Percentiles rank a stretch among this genome's conserved stretches.
phyloP scores from a whole-genome alignment of 805 yeast genomes.

The Limtongia smithiae region DNA sequence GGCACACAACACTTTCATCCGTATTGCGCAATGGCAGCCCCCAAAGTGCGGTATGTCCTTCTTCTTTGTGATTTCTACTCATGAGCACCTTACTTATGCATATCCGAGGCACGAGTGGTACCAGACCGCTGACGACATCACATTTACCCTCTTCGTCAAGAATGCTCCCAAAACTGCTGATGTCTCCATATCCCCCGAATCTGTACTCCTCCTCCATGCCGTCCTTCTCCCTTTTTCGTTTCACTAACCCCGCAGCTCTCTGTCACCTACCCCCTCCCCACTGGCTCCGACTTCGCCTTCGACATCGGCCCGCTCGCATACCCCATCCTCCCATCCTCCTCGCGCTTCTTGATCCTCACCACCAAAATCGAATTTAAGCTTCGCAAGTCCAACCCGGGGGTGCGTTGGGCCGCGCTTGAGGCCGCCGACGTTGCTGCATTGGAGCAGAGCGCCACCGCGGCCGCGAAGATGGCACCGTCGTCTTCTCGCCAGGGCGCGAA shows the following conservation, averaged over 20 bases:
- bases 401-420: constrained; percentile 57
- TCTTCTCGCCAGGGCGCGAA: constrained; percentile 57
- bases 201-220: constrained; percentile 6
- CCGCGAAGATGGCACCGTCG: constrained; percentile 49
- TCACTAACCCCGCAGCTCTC: constrained; percentile 9
- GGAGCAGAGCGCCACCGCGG: constrained; percentile 3
- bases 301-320: constrained; percentile 52
- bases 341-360: constrained; percentile 52
- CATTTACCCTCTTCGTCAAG: constrained; percentile 68
- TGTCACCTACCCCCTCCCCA: constrained; percentile 25
- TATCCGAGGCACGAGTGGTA: constrained; percentile 71
- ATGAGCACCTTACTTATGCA: no score
- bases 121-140: constrained; percentile 57
- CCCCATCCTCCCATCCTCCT: constrained; percentile 47
- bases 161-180: constrained; percentile 52
- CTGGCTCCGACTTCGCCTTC: constrained; percentile 55
- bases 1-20: no score
- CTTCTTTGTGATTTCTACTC: no score
- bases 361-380: constrained; percentile 75
- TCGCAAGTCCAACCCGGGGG: constrained; percentile 41
- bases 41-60: no score
- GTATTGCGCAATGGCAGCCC: no score
- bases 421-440: constrained; percentile 29
- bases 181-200: constrained; percentile 39
- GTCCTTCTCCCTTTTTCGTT: not conserved